Evolutionary conservation across 2,329 filamentous ascomycete species (phyloP).

Genomic region (Mollisiaceae sp.): DNA sequence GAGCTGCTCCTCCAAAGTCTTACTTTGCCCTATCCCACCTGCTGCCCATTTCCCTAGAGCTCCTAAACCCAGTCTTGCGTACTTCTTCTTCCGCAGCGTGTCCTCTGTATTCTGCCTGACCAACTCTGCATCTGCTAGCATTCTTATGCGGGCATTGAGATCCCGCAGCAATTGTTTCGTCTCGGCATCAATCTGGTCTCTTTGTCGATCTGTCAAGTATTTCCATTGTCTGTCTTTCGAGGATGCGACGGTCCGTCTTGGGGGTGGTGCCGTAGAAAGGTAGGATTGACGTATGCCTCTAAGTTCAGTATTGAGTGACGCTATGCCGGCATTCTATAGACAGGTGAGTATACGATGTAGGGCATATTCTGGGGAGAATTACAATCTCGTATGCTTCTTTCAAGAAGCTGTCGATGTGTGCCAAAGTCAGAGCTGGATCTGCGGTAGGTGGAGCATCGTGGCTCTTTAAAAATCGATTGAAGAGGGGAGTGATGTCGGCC

Average conservation of each 20-base stretch:
- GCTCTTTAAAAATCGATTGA: conserved; percentile 70
- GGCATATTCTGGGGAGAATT: conserved; percentile 40
- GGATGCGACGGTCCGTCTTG: conserved; percentile 47
- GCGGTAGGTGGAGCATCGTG: conserved; percentile 57
- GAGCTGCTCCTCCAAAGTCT: conserved; percentile 68
- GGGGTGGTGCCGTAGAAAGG: conserved; percentile 77
- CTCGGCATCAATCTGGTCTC: conserved; percentile 85
- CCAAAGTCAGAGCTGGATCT: conserved; percentile 43
- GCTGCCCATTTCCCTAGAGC: conserved; percentile 68
- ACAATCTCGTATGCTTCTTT: conserved; percentile 95
- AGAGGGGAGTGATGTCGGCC: conserved; percentile 68
- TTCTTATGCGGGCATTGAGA: conserved; percentile 79
- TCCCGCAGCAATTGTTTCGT: conserved; percentile 86
- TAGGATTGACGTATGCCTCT: conserved; percentile 86
- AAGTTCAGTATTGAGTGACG: conserved; percentile 79
- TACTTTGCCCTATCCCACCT: conserved; percentile 62
- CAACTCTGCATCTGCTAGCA: conserved; percentile 81
- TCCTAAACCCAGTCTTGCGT: conserved; percentile 65
- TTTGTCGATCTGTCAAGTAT: conserved; percentile 74
- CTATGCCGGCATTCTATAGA: conserved; percentile 79
- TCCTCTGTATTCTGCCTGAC: conserved; percentile 78
- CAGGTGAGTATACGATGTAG: not conserved
- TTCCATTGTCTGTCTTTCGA: conserved; percentile 39
- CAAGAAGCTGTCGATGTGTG: conserved; percentile 80
- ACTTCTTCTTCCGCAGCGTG: conserved; percentile 73